Base-by-base conservation (phyloP, 495 filamentous ascomycete genomes). In the Penicillium chermesinum region DNA sequence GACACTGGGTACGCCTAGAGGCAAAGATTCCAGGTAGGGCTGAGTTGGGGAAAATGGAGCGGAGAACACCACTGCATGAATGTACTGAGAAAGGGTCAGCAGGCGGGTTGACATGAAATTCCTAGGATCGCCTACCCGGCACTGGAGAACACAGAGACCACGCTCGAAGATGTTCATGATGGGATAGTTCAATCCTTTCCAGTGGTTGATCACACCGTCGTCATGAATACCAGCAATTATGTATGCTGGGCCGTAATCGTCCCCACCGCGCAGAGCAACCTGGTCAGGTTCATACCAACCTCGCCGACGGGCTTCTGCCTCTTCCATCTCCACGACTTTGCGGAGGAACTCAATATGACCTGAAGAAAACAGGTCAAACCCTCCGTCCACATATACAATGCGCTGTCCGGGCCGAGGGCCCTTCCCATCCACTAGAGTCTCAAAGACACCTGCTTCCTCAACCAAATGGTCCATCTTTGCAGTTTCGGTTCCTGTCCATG, bases 131-230 rank as follows among this genome's bases (percentile, higher is more conserved):
- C 84, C 54, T 75, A 93, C 89, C 54, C 82, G 81, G 64, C 93
- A 99, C 56, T 97, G 93, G 25, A 96, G 76, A 34, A 96, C 93
- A 64, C 93, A 97, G 16, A 99, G 82, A 5, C 89, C 89, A 41
- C 93, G 83, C 75, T 99, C 93, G 57, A 90, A 95, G 33, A 97
- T 89, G 69, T 96, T 96, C 93, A 97, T 99, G 63, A 99, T 96
- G 1, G 93, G 93, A 63, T 96, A 97, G 66, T 99, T 99, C 53
- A 96, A 72, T 8, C 94, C 91, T 70, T 97, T 96, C 86, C 87
- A 91, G 55, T 83, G 65, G 66, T 97, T 97, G 62, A 99, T 93
- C 35, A 91, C 89, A 50, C 84, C 78, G 66, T 99, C 93, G 59
- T 94, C 86, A 61, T 99, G 94, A 20, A 99, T 82, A 19, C 93